Evolutionary conservation across 192 early-diverging fungal genomes (phyloP).

Genomic region (Chytriomyces sp.): DNA sequence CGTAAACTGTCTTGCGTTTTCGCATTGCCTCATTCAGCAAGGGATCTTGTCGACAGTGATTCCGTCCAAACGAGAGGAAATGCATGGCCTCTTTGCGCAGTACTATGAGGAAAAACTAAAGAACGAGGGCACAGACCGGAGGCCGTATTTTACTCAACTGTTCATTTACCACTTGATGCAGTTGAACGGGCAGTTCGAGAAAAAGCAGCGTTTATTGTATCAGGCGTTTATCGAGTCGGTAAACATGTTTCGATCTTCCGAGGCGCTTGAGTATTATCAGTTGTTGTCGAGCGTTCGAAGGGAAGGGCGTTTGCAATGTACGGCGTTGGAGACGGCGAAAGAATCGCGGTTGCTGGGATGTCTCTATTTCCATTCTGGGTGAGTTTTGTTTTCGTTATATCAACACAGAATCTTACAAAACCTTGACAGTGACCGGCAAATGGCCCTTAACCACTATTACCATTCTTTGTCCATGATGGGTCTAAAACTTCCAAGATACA

Average conservation of each 20-base stretch:
- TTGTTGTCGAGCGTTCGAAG: conserved; percentile 11
- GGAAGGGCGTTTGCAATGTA: not conserved
- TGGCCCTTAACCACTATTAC: conserved; percentile 4
- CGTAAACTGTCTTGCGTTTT: conserved; percentile 10
- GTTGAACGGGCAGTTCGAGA: conserved; percentile 6
- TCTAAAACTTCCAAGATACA: not conserved
- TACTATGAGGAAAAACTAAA: conserved; percentile 26
- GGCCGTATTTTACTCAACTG: conserved; percentile 1
- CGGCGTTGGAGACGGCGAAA: conserved; percentile 2
- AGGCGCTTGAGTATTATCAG: conserved; percentile 35
- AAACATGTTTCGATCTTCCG: not conserved
- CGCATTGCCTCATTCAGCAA: conserved; percentile 39
- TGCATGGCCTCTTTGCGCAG: conserved; percentile 28
- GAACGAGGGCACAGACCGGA: not conserved
- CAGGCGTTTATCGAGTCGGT: conserved; percentile 28
- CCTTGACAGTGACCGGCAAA: not conserved
- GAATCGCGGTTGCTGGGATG: conserved; percentile 21
- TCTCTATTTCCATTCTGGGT: conserved; percentile 22
- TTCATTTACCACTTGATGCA: conserved; percentile 32
- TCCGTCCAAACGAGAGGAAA: conserved; percentile 28
- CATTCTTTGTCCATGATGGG: not conserved
- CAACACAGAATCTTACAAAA: not conserved
- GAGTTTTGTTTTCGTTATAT: not conserved
- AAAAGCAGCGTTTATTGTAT: conserved; percentile 15
- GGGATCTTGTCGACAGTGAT: conserved; percentile 35